phyloP scores from a whole-genome alignment of 1,284 basidiomycete genomes.

The Vanrija humicola region DNA sequence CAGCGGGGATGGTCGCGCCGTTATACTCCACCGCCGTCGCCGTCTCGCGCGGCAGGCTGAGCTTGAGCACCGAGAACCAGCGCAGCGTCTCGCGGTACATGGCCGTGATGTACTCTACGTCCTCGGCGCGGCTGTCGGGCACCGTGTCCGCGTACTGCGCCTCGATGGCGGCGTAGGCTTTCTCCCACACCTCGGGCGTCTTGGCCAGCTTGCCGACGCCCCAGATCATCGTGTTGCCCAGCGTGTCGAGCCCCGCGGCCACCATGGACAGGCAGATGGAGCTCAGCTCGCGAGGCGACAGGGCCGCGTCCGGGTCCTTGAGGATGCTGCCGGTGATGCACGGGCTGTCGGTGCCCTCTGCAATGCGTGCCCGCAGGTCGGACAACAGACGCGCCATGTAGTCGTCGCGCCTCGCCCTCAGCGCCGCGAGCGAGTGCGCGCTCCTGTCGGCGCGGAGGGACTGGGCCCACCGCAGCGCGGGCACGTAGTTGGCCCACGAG shows the following conservation, averaged over 20 bases:
- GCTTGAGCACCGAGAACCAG: slow-evolving; percentile 21
- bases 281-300: slow-evolving; percentile 12
- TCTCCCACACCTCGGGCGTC: slow-evolving; percentile 16
- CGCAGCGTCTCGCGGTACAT: slow-evolving; percentile 13
- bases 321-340: slow-evolving; percentile 20
- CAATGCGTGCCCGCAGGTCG: slow-evolving; percentile 13
- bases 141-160: slow-evolving; percentile 7
- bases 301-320: slow-evolving; percentile 19
- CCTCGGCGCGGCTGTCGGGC: slow-evolving; percentile 14
- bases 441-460: not conserved
- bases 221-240: slow-evolving; percentile 22
- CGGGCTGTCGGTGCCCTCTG: slow-evolving; percentile 15
- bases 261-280: slow-evolving; percentile 23
- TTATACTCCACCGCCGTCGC: slow-evolving; percentile 22
- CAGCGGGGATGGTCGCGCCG: slow-evolving; percentile 30
- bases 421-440: not conserved
- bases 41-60: slow-evolving; percentile 15
- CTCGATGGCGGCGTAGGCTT: slow-evolving; percentile 11
- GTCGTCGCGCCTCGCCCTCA: slow-evolving; percentile 12
- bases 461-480: slow-evolving; percentile 10
- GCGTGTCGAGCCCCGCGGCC: slow-evolving; percentile 20
- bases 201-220: slow-evolving; percentile 16
- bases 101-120: slow-evolving; percentile 13
- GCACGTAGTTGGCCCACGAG: slow-evolving; percentile 14
- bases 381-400: slow-evolving; percentile 16